A percentile compares a stretch with the other conserved stretches of the same genome.
These are phyloP conservation scores for Cladochytrium replicatum DNA, from an alignment of 192 early-diverging fungal genomes.

Conservation along the genomic window DNA sequence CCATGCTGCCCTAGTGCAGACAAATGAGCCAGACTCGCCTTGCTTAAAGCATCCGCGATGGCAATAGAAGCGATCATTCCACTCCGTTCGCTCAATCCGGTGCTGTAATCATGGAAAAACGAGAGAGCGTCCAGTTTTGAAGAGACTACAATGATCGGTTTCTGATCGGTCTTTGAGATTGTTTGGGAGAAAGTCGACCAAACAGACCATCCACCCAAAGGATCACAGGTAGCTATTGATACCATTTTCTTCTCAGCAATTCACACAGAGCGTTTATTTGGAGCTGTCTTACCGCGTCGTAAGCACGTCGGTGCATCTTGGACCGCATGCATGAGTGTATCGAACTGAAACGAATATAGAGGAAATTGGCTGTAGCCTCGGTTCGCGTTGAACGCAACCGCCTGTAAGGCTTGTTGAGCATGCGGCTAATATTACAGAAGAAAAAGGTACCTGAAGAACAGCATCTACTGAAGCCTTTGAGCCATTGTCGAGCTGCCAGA, in stretches of 20 bases:
- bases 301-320: conserved; percentile 57
- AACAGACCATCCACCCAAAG: conserved; percentile 55
- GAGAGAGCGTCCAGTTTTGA: conserved; percentile 53
- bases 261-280: not conserved
- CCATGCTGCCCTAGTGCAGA: too few species aligned
- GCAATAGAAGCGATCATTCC: conserved; percentile 56
- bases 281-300: conserved; percentile 37
- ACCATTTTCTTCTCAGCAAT: not conserved
- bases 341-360: conserved; percentile 59
- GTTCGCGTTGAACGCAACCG: conserved; percentile 28
- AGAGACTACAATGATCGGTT: conserved; percentile 58
- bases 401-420: conserved; percentile 16
- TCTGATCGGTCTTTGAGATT: conserved; percentile 41
- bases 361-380: conserved; percentile 48
- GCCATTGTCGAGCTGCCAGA: conserved; percentile 10
- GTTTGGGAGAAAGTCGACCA: conserved; percentile 55
- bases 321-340: conserved; percentile 62
- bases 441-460: conserved; percentile 29
- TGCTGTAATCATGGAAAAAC: conserved; percentile 56
- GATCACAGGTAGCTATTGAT: conserved; percentile 47
- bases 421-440: conserved; percentile 1
- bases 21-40: conserved; percentile 28
- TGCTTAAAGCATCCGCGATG: conserved; percentile 58
- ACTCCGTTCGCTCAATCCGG: conserved; percentile 42
- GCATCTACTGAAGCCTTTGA: conserved; percentile 22